Evolutionary conservation across 176 grass and related monocot genomes (phyloP).

Genomic region (Tillandsia leiboldiana): DNA sequence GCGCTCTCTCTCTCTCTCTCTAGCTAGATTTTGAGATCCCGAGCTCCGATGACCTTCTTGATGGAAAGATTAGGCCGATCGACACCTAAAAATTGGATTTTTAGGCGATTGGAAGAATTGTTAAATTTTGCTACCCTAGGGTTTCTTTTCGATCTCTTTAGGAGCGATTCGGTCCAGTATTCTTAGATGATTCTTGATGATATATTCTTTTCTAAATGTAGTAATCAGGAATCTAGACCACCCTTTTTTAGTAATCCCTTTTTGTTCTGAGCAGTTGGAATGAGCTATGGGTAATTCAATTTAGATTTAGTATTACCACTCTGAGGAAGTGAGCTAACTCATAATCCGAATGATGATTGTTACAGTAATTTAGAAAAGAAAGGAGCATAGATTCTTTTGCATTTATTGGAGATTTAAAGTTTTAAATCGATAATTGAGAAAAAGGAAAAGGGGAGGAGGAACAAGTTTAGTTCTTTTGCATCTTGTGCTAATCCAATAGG

Average conservation of each 20-base stretch:
- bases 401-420: too few species aligned
- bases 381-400: too few species aligned
- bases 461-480: background rate
- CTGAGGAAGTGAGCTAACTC: too few species aligned
- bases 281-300: too few species aligned
- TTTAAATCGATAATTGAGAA: too few species aligned
- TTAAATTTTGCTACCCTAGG: background rate
- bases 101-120: background rate
- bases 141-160: background rate
- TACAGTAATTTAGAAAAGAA: too few species aligned
- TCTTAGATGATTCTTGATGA: background rate
- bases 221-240: background rate
- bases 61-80: background rate
- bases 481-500: background rate
- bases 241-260: too few species aligned
- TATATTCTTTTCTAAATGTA: background rate
- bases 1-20: background rate
- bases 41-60: background rate
- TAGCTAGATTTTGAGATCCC: background rate
- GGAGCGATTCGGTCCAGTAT: too few species aligned
- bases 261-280: too few species aligned
- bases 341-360: too few species aligned
- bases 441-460: background rate
- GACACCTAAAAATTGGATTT: background rate
- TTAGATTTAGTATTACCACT: too few species aligned